Percentiles rank a stretch among this genome's conserved stretches.
These are phyloP conservation scores for Lophiostoma macrostomum DNA, from an alignment of 495 filamentous ascomycete genomes.

Conservation along the genomic window DNA sequence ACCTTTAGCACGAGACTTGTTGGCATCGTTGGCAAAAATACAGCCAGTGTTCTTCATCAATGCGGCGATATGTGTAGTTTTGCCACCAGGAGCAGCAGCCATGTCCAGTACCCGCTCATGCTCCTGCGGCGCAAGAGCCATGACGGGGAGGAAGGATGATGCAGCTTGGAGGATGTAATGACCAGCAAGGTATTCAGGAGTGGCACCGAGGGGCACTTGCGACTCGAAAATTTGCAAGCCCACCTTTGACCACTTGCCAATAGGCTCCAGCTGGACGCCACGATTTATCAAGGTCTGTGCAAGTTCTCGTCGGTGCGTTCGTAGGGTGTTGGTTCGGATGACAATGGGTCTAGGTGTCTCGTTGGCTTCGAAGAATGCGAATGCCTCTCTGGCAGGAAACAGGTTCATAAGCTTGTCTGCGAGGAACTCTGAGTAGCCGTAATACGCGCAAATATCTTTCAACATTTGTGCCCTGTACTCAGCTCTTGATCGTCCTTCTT, in stretches of 20 bases:
- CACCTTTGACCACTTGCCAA: slow-evolving; percentile 98
- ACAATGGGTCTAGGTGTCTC: slow-evolving; percentile 86
- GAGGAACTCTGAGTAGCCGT: slow-evolving; percentile 80
- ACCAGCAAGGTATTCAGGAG: slow-evolving; percentile 93
- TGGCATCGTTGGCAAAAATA: slow-evolving; percentile 95
- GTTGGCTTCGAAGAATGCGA: slow-evolving; percentile 98
- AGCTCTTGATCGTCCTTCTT: slow-evolving; percentile 72
- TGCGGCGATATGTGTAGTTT: slow-evolving; percentile 93
- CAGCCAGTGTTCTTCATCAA: slow-evolving; percentile 98
- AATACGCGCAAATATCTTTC: slow-evolving; percentile 91
- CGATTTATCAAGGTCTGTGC: slow-evolving; percentile 96
- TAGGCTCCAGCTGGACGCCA: slow-evolving; percentile 90
- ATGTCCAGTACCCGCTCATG: slow-evolving; percentile 89
- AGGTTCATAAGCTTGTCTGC: slow-evolving; percentile 86
- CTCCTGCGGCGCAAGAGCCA: slow-evolving; percentile 93
- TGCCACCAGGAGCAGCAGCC: slow-evolving; percentile 96
- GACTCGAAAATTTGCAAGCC: slow-evolving; percentile 95
- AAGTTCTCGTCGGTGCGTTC: slow-evolving; percentile 85
- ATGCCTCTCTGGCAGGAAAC: slow-evolving; percentile 90
- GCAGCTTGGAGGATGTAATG: slow-evolving; percentile 98
- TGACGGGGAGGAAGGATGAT: slow-evolving; percentile 94
- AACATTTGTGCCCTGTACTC: slow-evolving; percentile 85
- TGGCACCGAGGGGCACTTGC: slow-evolving; percentile 91
- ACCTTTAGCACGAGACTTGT: slow-evolving; percentile 89
- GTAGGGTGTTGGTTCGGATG: slow-evolving; percentile 89